Evolutionary conservation across 257 asterid genomes (phyloP).

Genomic region (Solanum arcanum): DNA sequence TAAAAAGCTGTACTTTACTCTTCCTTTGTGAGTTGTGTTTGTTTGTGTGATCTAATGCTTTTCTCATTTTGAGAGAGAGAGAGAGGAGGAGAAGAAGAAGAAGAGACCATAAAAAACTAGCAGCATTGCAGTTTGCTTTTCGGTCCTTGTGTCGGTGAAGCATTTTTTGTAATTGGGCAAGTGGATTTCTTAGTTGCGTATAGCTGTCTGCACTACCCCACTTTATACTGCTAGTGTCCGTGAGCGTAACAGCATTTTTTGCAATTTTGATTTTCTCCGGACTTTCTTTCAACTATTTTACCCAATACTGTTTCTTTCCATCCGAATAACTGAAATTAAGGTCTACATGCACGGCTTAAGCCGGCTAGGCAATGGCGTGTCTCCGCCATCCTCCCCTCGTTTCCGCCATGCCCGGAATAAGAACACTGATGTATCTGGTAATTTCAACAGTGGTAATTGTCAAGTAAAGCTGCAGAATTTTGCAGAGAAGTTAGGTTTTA

Average conservation of each 20-base stretch:
- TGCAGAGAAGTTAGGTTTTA: constrained; percentile 59
- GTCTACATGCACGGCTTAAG: constrained; percentile 85
- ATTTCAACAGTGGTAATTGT: constrained; percentile 23
- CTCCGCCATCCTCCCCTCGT: constrained; percentile 81
- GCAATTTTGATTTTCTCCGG: not conserved
- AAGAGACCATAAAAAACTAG: not conserved
- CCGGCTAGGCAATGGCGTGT: constrained; percentile 75
- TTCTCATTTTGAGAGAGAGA: not conserved
- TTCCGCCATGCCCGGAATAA: constrained; percentile 50
- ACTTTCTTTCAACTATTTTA: not conserved
- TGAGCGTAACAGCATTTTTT: not conserved
- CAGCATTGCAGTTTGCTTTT: not conserved
- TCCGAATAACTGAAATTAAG: not conserved
- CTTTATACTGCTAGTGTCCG: not conserved
- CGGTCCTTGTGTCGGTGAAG: not conserved
- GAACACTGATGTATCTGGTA: constrained; percentile 15
- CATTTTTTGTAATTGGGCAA: not conserved
- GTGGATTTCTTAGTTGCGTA: not conserved
- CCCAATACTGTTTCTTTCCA: not conserved
- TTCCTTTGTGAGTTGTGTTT: not conserved
- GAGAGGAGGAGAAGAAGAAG: not conserved
- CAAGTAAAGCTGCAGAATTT: constrained; percentile 48
- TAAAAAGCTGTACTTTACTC: not conserved
- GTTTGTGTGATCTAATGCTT: not conserved
- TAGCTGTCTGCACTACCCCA: not conserved